These are phyloP conservation scores for Didymella keratinophila DNA, from an alignment of 2,329 filamentous ascomycete genomes.

Conservation along the genomic window DNA sequence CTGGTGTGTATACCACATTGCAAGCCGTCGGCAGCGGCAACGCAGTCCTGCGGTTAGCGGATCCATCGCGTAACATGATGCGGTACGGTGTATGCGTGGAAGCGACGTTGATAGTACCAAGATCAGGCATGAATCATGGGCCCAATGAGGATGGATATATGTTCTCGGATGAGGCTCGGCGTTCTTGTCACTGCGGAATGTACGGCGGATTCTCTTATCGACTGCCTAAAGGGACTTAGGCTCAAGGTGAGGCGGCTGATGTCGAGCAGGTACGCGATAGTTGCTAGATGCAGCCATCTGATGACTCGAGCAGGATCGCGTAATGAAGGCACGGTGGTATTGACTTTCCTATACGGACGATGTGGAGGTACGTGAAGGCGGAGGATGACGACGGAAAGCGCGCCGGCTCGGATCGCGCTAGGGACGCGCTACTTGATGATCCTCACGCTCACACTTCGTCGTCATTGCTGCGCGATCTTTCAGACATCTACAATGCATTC, in stretches of 20 bases:
- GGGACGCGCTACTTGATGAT: neutral
- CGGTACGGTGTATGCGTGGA: neutral
- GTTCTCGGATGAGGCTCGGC: constrained; percentile 8
- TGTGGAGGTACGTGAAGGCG: neutral
- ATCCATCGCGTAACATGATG: constrained; percentile 14
- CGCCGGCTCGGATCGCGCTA: constrained; percentile 1
- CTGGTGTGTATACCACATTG: constrained; percentile 1
- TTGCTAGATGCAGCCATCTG: neutral
- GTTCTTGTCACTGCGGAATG: constrained; percentile 17
- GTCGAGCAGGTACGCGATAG: neutral
- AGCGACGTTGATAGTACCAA: constrained; percentile 10
- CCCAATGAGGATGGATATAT: constrained; percentile 1
- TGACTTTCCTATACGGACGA: neutral
- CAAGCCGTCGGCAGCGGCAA: neutral
- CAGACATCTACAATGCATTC: neutral
- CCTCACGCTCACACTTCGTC: neutral
- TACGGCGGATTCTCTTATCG: constrained; percentile 12
- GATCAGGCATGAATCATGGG: constrained; percentile 6
- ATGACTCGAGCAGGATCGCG: neutral
- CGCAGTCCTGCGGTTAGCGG: constrained; percentile 5
- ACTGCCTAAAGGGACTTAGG: constrained; percentile 16
- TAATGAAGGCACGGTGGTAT: neutral
- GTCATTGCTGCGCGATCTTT: neutral
- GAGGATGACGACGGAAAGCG: neutral
- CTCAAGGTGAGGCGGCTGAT: neutral